Evolutionary conservation across 148 eudicot species (phyloP).

Genomic region (Rheum nobile): DNA sequence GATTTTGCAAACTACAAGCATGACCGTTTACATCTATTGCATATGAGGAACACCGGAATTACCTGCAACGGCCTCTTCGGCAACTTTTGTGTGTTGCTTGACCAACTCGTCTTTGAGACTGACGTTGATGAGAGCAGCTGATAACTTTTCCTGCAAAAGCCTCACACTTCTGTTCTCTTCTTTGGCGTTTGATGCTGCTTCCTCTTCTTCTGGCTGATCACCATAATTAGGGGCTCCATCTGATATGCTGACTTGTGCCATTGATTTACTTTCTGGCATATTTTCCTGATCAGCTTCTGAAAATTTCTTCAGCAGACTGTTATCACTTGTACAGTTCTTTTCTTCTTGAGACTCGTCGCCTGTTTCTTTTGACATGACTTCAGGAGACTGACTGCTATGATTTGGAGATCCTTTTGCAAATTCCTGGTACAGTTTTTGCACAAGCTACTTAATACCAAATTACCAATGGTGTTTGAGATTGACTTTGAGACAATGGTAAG

Average conservation of each 20-base stretch:
- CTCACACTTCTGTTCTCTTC: slow-evolving; percentile 36
- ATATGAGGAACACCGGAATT: slow-evolving; percentile 2
- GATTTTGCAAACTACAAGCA: background rate
- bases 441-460: background rate
- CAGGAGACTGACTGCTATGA: slow-evolving; percentile 37
- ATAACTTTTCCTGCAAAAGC: slow-evolving; percentile 57
- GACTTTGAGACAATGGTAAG: background rate
- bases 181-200: slow-evolving; percentile 31
- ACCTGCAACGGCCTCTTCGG: slow-evolving; percentile 98
- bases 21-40: background rate
- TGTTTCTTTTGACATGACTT: slow-evolving; percentile 35
- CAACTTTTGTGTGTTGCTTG: slow-evolving; percentile 86
- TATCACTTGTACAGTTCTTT: background rate
- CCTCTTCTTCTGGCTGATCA: slow-evolving; percentile 12
- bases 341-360: slow-evolving; percentile 7
- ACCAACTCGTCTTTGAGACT: slow-evolving; percentile 78
- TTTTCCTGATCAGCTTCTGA: slow-evolving; percentile 1
- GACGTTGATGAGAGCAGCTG: slow-evolving; percentile 76
- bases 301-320: background rate
- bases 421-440: slow-evolving; percentile 16
- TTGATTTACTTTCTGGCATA: background rate
- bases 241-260: background rate
- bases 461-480: background rate
- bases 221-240: background rate
- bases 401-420: slow-evolving; percentile 25